Base-by-base conservation (phyloP, 768 basidiomycete species). In the Infundibulicybe gibba region DNA sequence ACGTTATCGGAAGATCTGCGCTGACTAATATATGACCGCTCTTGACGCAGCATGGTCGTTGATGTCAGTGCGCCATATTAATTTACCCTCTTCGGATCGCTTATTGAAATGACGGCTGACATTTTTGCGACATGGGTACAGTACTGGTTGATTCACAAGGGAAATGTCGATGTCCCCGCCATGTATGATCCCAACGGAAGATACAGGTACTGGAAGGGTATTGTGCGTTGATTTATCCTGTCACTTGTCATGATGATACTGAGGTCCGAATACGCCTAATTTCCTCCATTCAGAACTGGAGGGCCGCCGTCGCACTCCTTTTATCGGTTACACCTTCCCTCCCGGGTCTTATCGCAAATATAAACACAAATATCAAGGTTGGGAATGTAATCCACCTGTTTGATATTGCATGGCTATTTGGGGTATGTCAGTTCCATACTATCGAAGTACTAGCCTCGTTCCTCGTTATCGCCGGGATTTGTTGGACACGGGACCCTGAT, bases 121-220 rank as follows among this genome's bases (percentile, higher is more conserved):
- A 31, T 47, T 40, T 13, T 48, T 49, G 41, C 34, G 14, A 43
- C n/a, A 35, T 15, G 49, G 11, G 32, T 34, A 32, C 56, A 88
- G 79, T 92, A 87, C 58, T 92, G 87, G 88, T 59, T 94, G 37
- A 70, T 94, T 17, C 86, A 91, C 58, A 67, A 63, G 48, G 68
- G 82, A 32, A 79, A 77, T 37, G 80, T 92, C 32, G 87, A 93
- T 53, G 87, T 94, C 1, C 87, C 88, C 2, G 81, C 87, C 3
- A 85, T 94, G 77, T 95, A 94, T 58, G 75, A 80, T 53, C 89
- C 87, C 8, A 68, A 81, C 34, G 90, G 90, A 1, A 74, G 87
- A 45, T 94, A 94, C 62, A 67, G 76, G n/a, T 94, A 92, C 62
- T 80, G 70, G 56, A 72, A 72, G 35, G 91, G 91, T 43, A 74